phyloP scores from a whole-genome alignment of 352 stramenopile species.

The Phytophthora pini region DNA sequence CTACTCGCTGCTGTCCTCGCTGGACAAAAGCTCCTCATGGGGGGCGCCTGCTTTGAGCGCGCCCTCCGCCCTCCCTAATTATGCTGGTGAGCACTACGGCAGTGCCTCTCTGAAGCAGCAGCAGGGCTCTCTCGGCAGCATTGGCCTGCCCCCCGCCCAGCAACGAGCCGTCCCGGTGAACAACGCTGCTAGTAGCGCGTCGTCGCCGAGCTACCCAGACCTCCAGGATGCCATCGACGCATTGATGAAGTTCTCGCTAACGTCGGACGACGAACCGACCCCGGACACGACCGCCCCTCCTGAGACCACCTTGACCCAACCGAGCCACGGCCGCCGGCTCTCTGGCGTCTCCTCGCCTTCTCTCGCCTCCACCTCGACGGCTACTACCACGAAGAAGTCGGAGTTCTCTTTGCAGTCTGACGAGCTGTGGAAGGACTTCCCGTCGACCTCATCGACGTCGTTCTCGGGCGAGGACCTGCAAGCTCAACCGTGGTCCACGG shows the following conservation, averaged over 20 bases:
- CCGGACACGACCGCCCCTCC: slow-evolving; percentile 42
- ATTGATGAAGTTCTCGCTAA: slow-evolving; percentile 88
- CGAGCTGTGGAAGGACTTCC: slow-evolving; percentile 84
- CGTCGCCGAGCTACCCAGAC: slow-evolving; percentile 66
- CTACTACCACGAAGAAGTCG: slow-evolving; percentile 36
- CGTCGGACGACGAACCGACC: slow-evolving; percentile 47
- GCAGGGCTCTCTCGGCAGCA: slow-evolving; percentile 44
- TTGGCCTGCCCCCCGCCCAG: slow-evolving; percentile 37
- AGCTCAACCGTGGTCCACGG: slow-evolving; percentile 59
- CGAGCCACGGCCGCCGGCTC: slow-evolving; percentile 11
- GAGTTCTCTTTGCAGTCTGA: slow-evolving; percentile 73
- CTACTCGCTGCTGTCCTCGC: slow-evolving; percentile 68
- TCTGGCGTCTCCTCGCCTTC: slow-evolving; percentile 30
- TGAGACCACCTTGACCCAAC: slow-evolving; percentile 20
- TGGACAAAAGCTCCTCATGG: slow-evolving; percentile 66
- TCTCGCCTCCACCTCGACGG: slow-evolving; percentile 22
- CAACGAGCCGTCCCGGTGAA: slow-evolving; percentile 28
- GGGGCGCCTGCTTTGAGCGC: slow-evolving; percentile 27
- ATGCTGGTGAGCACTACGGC: slow-evolving; percentile 53
- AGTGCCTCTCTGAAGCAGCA: slow-evolving; percentile 39
- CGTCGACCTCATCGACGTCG: slow-evolving; percentile 38
- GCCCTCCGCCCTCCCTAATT: slow-evolving; percentile 50
- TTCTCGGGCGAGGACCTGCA: slow-evolving; percentile 52
- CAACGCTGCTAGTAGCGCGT: slow-evolving; percentile 37
- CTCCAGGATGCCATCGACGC: slow-evolving; percentile 89